These are phyloP conservation scores for Trichoderma cornu-damae DNA, from an alignment of 2,329 filamentous ascomycete genomes.

Conservation along the genomic window DNA sequence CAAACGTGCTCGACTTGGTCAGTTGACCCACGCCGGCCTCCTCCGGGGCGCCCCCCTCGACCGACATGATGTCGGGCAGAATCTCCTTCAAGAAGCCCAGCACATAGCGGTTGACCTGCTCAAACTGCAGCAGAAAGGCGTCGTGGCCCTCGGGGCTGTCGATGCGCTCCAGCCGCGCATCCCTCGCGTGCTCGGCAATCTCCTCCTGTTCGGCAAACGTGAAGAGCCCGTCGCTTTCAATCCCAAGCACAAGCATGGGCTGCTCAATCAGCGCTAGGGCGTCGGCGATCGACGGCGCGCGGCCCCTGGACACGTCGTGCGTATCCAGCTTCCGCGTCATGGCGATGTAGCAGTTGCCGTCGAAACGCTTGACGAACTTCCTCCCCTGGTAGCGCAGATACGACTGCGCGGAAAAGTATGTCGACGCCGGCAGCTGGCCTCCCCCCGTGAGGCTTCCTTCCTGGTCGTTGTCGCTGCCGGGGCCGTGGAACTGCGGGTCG, in stretches of 20 bases:
- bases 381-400: slow-evolving; percentile 94
- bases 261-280: slow-evolving; percentile 81
- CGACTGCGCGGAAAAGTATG: slow-evolving; percentile 97
- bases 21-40: slow-evolving; percentile 55
- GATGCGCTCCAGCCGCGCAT: slow-evolving; percentile 76
- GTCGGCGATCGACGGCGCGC: slow-evolving; percentile 61
- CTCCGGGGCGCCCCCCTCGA: slow-evolving; percentile 46
- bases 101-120: slow-evolving; percentile 89
- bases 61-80: slow-evolving; percentile 81
- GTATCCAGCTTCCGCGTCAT: slow-evolving; percentile 98
- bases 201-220: slow-evolving; percentile 96
- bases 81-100: slow-evolving; percentile 76
- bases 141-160: slow-evolving; percentile 95
- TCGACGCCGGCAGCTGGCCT: slow-evolving; percentile 55
- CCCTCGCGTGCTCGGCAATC: slow-evolving; percentile 72
- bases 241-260: slow-evolving; percentile 84
- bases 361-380: slow-evolving; percentile 96
- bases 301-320: slow-evolving; percentile 83
- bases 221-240: slow-evolving; percentile 92
- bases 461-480: slow-evolving; percentile 34
- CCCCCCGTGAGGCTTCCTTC: slow-evolving; percentile 46
- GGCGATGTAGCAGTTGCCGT: slow-evolving; percentile 98
- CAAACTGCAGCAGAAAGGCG: slow-evolving; percentile 92
- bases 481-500: slow-evolving; percentile 67
- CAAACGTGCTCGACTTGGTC: slow-evolving; percentile 86